These are phyloP conservation scores for Salix purpurea DNA, from an alignment of 345 rosid species.

Conservation along the genomic window DNA sequence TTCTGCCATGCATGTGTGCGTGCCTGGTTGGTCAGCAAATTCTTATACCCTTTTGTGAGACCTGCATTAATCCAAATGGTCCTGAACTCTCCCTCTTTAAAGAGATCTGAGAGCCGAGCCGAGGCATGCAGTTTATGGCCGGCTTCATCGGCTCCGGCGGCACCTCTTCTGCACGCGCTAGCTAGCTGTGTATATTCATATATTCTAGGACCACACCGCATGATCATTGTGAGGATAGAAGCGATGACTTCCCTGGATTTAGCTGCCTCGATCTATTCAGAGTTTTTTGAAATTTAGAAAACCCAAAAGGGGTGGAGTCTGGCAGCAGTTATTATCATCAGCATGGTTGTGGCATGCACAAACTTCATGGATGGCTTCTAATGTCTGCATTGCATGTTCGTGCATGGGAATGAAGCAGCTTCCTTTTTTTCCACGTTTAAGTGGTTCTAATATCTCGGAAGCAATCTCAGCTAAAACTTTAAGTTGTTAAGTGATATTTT, in stretches of 20 bases:
- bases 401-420: too few species aligned
- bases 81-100: neutral
- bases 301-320: neutral
- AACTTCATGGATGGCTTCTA: neutral
- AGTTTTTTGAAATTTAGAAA: neutral
- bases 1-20: neutral
- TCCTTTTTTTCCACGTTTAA: too few species aligned
- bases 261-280: neutral
- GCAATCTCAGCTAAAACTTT: too few species aligned
- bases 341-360: neutral
- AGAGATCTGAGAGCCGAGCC: neutral
- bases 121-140: slow-evolving; percentile 2
- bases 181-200: neutral
- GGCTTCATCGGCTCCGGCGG: too few species aligned
- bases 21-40: neutral
- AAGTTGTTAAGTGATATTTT: too few species aligned
- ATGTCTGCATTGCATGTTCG: too few species aligned
- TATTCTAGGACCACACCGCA: neutral
- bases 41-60: neutral
- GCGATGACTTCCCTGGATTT: neutral
- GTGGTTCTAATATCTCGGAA: too few species aligned
- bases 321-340: neutral
- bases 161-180: neutral
- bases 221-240: neutral
- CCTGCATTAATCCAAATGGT: neutral